Evolutionary conservation across 441 rosid genomes (phyloP), one percentile per base, ranked within the genome.

Genomic region (Metrosideros polymorpha): DNA sequence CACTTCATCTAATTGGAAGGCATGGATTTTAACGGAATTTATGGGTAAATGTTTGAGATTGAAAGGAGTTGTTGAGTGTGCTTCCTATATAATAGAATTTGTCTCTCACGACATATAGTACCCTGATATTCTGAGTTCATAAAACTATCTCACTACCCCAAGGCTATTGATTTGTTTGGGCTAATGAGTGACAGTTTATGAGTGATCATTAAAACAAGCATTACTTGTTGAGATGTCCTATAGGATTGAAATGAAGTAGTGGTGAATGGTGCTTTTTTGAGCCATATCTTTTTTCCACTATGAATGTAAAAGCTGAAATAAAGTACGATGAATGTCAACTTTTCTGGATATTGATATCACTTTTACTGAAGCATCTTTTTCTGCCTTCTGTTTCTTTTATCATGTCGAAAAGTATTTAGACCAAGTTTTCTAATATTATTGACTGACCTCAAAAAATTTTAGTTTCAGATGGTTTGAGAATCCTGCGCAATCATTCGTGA

Each of bases 391-490:
- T 24, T 75, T 75, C 50, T 75, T 75, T 39, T 6, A 42, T 18
- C 85, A 82, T 49, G 83, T 84, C 54, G 14, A 29, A 47, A 86
- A 30, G 84, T 63, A 63, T 66, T 51, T 86, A 89, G 85, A 15
- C 27, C 22, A 8, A 12, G 24, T 71, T 75, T 75, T 39, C 8
- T 12, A 12, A 39, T 42, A 75, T 75, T 45, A 30, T 3, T 42
- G 84, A 91, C 93, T 95, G 94, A 95, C 92, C 82, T 85, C 82
- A 85, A 87, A 87, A 76, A 79, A 84, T 52, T 91, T 87, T 87
- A 93, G 96, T 91, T 91, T 91, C 96, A 98, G 99, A 95, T 93
- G 96, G 95, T 97, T 96, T 89, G 93, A 89, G 86, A 92, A 84
- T 86, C 90, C 97, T 85, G 96, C 93, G 76, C 97, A 95, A 86